These are phyloP conservation scores for Podospora australis DNA, from an alignment of 495 filamentous ascomycete genomes.

Conservation along the genomic window DNA sequence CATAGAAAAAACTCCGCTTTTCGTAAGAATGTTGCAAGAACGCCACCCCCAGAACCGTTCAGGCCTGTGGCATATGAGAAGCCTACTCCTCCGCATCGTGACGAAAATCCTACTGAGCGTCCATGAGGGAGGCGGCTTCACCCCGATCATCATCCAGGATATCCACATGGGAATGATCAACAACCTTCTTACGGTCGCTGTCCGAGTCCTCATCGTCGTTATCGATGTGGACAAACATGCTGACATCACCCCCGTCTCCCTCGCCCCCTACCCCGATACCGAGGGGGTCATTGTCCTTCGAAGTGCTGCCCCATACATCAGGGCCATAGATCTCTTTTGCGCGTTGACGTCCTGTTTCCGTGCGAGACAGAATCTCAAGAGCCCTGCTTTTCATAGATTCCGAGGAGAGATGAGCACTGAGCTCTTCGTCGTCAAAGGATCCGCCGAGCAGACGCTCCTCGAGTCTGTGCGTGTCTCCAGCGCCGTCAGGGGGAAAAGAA, in stretches of 20 bases:
- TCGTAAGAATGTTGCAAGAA: too few species aligned
- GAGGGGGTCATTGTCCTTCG: conserved; percentile 23
- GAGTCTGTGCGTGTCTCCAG: conserved; percentile 26
- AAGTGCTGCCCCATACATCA: conserved; percentile 24
- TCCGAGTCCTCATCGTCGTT: conserved; percentile 46
- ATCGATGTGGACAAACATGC: conserved; percentile 51
- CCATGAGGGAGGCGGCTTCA: conserved; percentile 14
- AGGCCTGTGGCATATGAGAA: too few species aligned
- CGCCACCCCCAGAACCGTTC: too few species aligned
- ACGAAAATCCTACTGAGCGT: too few species aligned
- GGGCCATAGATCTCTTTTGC: conserved; percentile 37
- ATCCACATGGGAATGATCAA: conserved; percentile 5
- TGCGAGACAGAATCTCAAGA: conserved; percentile 33
- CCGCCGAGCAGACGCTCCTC: conserved; percentile 38
- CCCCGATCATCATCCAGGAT: conserved; percentile 5
- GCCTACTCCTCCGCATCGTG: too few species aligned
- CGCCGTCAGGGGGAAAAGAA: conserved; percentile 27
- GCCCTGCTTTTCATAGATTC: conserved; percentile 27
- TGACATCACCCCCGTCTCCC: conserved; percentile 40
- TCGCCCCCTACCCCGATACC: conserved; percentile 32
- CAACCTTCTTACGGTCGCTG: conserved; percentile 18
- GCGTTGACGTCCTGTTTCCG: conserved; percentile 32
- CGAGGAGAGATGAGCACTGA: conserved; percentile 23
- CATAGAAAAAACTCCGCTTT: too few species aligned
- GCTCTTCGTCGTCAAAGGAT: conserved; percentile 26